These are phyloP conservation scores for Lentinus polychrous DNA, from an alignment of 1,284 basidiomycete genomes.

Conservation along the genomic window DNA sequence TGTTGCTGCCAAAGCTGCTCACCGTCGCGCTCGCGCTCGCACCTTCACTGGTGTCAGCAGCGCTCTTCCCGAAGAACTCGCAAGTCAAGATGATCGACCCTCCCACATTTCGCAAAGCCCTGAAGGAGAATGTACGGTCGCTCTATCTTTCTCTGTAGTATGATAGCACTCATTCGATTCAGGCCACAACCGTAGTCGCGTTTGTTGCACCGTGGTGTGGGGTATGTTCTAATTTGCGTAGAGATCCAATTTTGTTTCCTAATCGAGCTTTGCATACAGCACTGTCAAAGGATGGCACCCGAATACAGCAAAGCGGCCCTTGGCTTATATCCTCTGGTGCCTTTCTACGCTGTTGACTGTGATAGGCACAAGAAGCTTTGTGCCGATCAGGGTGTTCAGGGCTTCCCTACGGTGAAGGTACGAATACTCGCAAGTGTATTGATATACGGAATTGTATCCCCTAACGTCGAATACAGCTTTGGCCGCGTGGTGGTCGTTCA, in stretches of 20 bases:
- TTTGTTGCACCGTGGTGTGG: conserved; percentile 90
- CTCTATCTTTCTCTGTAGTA: conserved; percentile 9
- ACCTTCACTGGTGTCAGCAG: conserved; percentile 57
- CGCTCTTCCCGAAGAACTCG: conserved; percentile 63
- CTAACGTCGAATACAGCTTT: conserved; percentile 40
- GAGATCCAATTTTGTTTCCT: background rate
- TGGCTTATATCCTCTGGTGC: conserved; percentile 77
- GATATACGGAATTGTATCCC: background rate
- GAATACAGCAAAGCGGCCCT: conserved; percentile 81
- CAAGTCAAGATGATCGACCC: conserved; percentile 72
- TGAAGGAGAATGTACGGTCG: conserved; percentile 67
- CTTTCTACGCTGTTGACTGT: conserved; percentile 88
- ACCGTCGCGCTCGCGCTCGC: conserved; percentile 30
- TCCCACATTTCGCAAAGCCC: conserved; percentile 64
- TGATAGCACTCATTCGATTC: background rate
- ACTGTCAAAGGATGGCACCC: conserved; percentile 84
- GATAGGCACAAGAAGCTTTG: conserved; percentile 81
- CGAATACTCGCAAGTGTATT: conserved; percentile 6
- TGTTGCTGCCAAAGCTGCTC: conserved; percentile 25
- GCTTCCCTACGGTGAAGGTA: conserved; percentile 90
- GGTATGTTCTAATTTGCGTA: conserved; percentile 36
- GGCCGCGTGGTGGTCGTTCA: conserved; percentile 64
- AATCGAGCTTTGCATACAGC: conserved; percentile 34
- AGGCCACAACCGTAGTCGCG: conserved; percentile 77
- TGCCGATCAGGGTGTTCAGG: conserved; percentile 80